Evolutionary conservation across 352 stramenopile species (phyloP), one percentile per base, ranked within the genome.

Genomic region (Blastocystis sp.): DNA sequence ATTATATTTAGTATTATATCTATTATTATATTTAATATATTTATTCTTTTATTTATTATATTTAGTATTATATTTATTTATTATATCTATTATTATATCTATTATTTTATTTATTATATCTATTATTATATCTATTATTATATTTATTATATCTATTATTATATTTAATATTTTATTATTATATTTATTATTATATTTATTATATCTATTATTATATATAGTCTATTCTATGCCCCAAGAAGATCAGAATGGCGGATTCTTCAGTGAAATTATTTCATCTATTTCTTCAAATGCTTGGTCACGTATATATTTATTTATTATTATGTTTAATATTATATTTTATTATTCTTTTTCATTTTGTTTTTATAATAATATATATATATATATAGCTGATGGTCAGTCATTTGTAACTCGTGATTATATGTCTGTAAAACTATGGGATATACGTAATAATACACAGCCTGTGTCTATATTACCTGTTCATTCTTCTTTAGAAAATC

Each of bases 391-490:
- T 0, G 83, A 90, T 64, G 86, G 86, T 11, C 77, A 81, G 42
- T 93, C 90, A 71, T 86, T 94, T 59, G 79, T 94, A 28, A 79
- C 83, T 16, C 76, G 86, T 30, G 86, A 95, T 72, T 95, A 91
- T 58, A 72, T 95, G 32, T 91, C 82, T 30, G 70, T 94, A 43
- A 93, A 93, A 70, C 73, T 94, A 52, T 95, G 86, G 86, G 86
- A 95, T 66, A 73, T 91, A 45, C 88, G 89, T 70, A 93, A 91
- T 82, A 80, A 91, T 67, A 74, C 70, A 4, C 70, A 73, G n/a
- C 86, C 86, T 1, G 78, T 94, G 31, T 75, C 85, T 59, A 88
- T 79, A 28, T 87, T 94, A 57, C 80, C 81, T 57, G 78, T 94
- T 40, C 83, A 95, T 65, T 83, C 94, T 43, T 78, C 91, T 41